Percentiles rank a stretch among this genome's conserved stretches.
Conservation (phyloP, 2,329 filamentous ascomycete genomes). For the Colletotrichum sp. region DNA sequence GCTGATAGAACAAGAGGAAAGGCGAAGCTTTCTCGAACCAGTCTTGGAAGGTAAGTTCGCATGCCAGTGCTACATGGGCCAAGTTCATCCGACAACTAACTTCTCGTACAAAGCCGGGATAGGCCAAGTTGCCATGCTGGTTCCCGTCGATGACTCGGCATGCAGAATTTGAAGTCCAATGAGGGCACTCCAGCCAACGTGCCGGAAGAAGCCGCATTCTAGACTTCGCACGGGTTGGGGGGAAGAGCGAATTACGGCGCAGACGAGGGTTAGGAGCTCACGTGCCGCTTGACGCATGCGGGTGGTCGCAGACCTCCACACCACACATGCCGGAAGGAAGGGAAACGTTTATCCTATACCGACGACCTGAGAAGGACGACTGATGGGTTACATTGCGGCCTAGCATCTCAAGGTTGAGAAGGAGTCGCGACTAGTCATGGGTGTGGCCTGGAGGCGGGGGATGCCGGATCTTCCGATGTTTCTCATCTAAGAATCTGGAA, state of each 20-base stretch:
- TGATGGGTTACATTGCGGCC: background rate
- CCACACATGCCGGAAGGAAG: background rate
- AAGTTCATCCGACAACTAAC: background rate
- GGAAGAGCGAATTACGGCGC: background rate
- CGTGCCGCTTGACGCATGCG: background rate
- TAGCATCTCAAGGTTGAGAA: background rate
- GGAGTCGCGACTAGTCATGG: background rate
- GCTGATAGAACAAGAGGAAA: background rate
- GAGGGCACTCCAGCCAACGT: background rate
- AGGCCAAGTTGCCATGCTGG: background rate
- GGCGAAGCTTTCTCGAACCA: background rate
- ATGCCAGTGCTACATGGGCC: background rate
- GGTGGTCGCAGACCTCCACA: background rate
- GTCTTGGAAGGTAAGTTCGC: background rate
- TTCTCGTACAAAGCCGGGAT: background rate
- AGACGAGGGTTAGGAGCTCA: background rate
- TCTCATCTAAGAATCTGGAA: background rate
- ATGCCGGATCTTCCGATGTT: background rate
- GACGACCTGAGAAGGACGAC: background rate
- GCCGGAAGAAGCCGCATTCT: background rate
- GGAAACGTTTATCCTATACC: background rate
- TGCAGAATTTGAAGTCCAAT: background rate
- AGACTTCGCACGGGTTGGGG: background rate
- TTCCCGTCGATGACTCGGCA: background rate
- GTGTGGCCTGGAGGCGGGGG: background rate